Conservation (phyloP, 2,329 filamentous ascomycete genomes). For the Epichloe scottii region DNA sequence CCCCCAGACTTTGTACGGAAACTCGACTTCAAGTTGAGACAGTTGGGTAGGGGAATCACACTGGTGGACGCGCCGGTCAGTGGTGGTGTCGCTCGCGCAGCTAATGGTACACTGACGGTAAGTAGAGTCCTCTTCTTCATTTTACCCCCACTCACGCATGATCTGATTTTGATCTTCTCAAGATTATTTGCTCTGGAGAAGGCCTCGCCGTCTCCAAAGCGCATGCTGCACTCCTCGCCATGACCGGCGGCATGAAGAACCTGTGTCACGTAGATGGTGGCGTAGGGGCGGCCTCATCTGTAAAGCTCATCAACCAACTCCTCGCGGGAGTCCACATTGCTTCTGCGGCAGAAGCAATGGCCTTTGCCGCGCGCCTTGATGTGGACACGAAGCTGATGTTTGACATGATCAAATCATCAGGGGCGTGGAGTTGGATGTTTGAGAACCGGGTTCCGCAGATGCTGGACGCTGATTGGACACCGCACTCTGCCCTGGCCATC, state of each 20-base stretch:
- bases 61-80: conserved; percentile 26
- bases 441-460: conserved; percentile 23
- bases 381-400: conserved; percentile 35
- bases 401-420: conserved; percentile 31
- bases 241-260: conserved; percentile 19
- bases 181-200: conserved; percentile 23
- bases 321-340: conserved; percentile 47
- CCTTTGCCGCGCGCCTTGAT: conserved; percentile 39
- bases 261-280: conserved; percentile 37
- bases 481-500: conserved; percentile 22
- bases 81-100: conserved; percentile 24
- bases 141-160: too few species aligned
- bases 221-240: conserved; percentile 16
- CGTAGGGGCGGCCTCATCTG: conserved; percentile 39
- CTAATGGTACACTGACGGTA: conserved; percentile 23
- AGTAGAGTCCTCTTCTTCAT: background rate
- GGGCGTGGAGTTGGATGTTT: conserved; percentile 25
- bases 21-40: conserved; percentile 11
- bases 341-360: conserved; percentile 42
- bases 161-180: background rate
- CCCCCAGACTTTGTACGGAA: conserved; percentile 18
- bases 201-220: conserved; percentile 12
- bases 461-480: conserved; percentile 22
- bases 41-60: conserved; percentile 14
- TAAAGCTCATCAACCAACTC: conserved; percentile 46